Percentiles rank a stretch among this genome's conserved stretches.
Evolutionary conservation across 2,329 filamentous ascomycete genomes (phyloP).

Genomic region (Periconia macrospinosa): DNA sequence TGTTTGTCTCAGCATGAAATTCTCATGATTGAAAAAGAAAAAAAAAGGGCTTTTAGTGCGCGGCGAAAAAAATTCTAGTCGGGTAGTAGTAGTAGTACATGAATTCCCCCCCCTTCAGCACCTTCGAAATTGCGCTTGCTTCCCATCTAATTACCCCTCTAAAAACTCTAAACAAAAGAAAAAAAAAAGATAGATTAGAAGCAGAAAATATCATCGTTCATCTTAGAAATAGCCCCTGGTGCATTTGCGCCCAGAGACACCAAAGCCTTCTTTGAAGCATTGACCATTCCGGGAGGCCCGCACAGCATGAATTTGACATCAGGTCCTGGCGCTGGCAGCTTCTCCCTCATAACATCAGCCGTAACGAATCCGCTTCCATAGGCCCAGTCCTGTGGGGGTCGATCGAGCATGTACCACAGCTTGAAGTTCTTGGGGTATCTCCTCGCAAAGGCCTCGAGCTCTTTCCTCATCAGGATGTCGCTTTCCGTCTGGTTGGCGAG

Average conservation of each 20-base stretch:
- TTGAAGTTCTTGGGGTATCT: slow-evolving; percentile 78
- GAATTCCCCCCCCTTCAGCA: too few relatives aligned
- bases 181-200: slow-evolving; percentile 60
- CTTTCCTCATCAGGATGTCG: slow-evolving; percentile 91
- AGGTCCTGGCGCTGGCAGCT: slow-evolving; percentile 76
- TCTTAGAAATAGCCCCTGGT: slow-evolving; percentile 92
- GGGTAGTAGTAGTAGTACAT: too few relatives aligned
- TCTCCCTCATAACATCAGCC: slow-evolving; percentile 89
- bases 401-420: slow-evolving; percentile 95
- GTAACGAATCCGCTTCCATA: slow-evolving; percentile 96
- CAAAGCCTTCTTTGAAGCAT: slow-evolving; percentile 93
- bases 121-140: too few relatives aligned
- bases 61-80: too few relatives aligned
- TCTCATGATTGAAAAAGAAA: too few relatives aligned
- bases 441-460: slow-evolving; percentile 76
- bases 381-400: slow-evolving; percentile 86
- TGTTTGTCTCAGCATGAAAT: too few relatives aligned
- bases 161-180: not conserved
- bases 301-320: slow-evolving; percentile 95
- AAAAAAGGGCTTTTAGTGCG: too few relatives aligned
- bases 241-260: slow-evolving; percentile 89
- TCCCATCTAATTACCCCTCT: too few relatives aligned
- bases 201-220: slow-evolving; percentile 96
- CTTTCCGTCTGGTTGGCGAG: slow-evolving; percentile 94
- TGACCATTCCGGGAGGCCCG: slow-evolving; percentile 94